Evolutionary conservation across 208 protist genomes (phyloP), one percentile per base, ranked within the genome.

Genomic region (Wallacemonas rigidus): DNA sequence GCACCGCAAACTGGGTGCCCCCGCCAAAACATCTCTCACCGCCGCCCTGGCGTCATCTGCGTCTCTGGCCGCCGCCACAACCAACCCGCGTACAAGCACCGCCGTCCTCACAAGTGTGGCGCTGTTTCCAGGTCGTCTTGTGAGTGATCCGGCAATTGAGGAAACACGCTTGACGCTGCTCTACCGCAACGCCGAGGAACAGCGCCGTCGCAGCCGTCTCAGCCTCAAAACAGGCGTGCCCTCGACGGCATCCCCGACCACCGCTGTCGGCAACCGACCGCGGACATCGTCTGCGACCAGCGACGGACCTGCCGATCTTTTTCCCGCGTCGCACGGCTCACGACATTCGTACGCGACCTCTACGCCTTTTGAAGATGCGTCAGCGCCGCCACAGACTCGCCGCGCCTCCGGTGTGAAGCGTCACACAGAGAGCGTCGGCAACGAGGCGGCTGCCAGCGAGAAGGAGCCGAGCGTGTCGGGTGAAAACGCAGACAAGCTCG

Each of bases 101-200:
- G 53, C 40, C 7, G 35, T 69, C 26, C 43, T 53, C 44, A 56
- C 56, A 9, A 79, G 86, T 35, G 74, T 84, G 38, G 86, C 89
- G 12, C 55, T 94, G 12, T 88, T 91, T 62, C 86, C 86, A 3
- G 89, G 89, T 5, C 75, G 78, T 50, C 73, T 88, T n/a, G 45
- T 87, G 7, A 72, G 53, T 1, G 79, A 84, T 65, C 82, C 82
- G 8, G 67, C 73, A 8, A 12, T 72, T 1, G 57, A 75, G 15
- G 70, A 75, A 2, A 26, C 44, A 1, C 65, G 64, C 17, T 1
- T 54, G 51, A 72, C 2, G 4, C 44, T 9, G 45, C 43, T 60
- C 17, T 6, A 39, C 63, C 55, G 45, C 36, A 26, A 36, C 44
- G n/a, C 4, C 5, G 58, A 70, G 40, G 45, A 71, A 43, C 69